Conservation (phyloP, 1,284 basidiomycete genomes). For the Caloboletus firmus region DNA sequence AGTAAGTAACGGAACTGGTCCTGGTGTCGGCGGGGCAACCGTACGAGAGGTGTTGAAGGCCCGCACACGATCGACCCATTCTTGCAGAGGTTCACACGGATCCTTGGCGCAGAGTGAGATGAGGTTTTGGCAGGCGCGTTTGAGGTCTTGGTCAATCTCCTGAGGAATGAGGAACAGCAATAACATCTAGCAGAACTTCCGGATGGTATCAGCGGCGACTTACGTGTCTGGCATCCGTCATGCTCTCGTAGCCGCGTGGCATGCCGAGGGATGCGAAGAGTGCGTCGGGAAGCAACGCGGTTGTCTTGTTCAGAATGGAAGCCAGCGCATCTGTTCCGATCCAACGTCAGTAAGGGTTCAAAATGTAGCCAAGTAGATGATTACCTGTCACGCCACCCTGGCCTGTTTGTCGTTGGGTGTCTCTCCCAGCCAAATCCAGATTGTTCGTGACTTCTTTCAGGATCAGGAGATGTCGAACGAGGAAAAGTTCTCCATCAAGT, state of each 20-base stretch:
- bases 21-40: conserved; percentile 9
- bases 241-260: conserved; percentile 53
- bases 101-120: conserved; percentile 63
- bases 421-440: conserved; percentile 62
- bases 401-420: conserved; percentile 38
- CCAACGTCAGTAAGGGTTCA: conserved; percentile 3
- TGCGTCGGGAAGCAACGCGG: conserved; percentile 67
- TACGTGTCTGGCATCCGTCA: conserved; percentile 66
- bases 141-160: conserved; percentile 84
- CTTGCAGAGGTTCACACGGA: conserved; percentile 53
- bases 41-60: conserved; percentile 30
- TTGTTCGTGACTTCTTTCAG: conserved; percentile 85
- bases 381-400: conserved; percentile 56
- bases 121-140: conserved; percentile 78
- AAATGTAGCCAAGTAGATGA: conserved; percentile 3
- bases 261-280: conserved; percentile 68
- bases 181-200: background rate
- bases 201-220: conserved; percentile 22
- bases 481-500: conserved; percentile 79
- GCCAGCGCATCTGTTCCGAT: conserved; percentile 62
- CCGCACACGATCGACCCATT: conserved; percentile 58
- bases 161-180: conserved; percentile 33
- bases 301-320: conserved; percentile 70
- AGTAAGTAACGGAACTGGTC: conserved; percentile 26
- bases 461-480: conserved; percentile 86